Percentiles rank a stretch among this genome's conserved stretches.
Evolutionary conservation across 2,329 filamentous ascomycete species (phyloP).

Genomic region (Scedosporium minutisporum): DNA sequence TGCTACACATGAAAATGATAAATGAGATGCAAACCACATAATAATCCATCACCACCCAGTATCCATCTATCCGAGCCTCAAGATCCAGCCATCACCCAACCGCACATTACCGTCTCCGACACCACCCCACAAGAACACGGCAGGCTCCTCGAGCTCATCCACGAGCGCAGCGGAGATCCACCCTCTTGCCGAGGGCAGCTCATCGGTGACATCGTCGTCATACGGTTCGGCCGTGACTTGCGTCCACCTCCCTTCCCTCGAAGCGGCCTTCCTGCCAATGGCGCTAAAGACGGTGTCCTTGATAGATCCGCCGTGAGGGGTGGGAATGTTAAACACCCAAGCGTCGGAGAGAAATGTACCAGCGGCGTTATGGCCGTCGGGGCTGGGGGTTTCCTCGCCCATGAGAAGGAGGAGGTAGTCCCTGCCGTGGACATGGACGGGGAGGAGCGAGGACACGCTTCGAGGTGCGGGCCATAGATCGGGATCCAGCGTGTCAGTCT

Average conservation of each 20-base stretch:
- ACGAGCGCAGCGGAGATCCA: constrained; percentile 48
- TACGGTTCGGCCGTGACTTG: constrained; percentile 35
- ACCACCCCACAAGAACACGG: constrained; percentile 52
- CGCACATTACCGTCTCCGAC: constrained; percentile 39
- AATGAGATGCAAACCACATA: not conserved
- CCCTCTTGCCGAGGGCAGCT: constrained; percentile 42
- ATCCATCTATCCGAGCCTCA: constrained; percentile 35
- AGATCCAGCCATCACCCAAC: constrained; percentile 54
- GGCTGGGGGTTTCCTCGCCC: constrained; percentile 43
- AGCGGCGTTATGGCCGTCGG: constrained; percentile 37
- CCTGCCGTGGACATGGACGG: constrained; percentile 47
- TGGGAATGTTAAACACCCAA: constrained; percentile 53
- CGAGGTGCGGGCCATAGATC: constrained; percentile 42
- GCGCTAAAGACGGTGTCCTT: constrained; percentile 45
- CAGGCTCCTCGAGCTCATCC: constrained; percentile 49
- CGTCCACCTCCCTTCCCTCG: constrained; percentile 47
- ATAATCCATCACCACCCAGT: not conserved
- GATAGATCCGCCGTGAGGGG: constrained; percentile 38
- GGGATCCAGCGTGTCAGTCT: constrained; percentile 7
- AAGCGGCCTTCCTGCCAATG: constrained; percentile 41
- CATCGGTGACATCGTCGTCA: constrained; percentile 41
- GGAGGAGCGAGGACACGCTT: constrained; percentile 41
- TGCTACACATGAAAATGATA: not conserved
- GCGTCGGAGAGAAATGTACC: constrained; percentile 50
- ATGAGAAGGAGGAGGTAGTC: constrained; percentile 55